Base-by-base conservation (phyloP, 495 filamentous ascomycete genomes). In the Trichoderma gamsii region DNA sequence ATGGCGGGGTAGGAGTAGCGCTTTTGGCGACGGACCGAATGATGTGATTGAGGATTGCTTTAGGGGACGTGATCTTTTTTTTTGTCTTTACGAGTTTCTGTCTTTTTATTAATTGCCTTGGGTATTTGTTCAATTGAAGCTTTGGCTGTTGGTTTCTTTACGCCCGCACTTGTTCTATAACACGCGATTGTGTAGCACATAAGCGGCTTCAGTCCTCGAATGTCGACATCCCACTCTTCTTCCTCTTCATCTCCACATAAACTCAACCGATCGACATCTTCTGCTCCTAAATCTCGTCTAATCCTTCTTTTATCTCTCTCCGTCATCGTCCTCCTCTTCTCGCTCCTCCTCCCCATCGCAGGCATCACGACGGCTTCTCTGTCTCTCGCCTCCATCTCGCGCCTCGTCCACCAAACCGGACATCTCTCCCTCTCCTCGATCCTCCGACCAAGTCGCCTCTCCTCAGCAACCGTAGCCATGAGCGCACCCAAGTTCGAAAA, bases 401-500 rank as follows among this genome's bases (percentile, higher is more conserved):
- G 56, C 27, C 56, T 61, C 56, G 27, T 61, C 23, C 56, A 61
- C 23, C 25, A 61, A 29, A 2, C 25, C 56, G 56, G 56, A 27
- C 27, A 61, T 29, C 56, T 61, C 4, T 32, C 56, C 13, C 27
- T 25, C 56, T 56, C 51, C 23, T 56, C 51, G 15, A 11, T 66
- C 41, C 41, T 49, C 44, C 44, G 29, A 7, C 21, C 41, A 49
- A 49, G 16, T 21, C 65, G 44, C 16, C 9, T 56, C 23, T 56
- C 56, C 25, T 56, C 38, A 38, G 4, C 21, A 32, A 64, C 59
- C 35, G 29, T 64, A 35, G 49, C 65, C n/a, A 66, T 51, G 41
- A 15, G 41, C 18, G 2, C 6, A 0, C 11, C 18, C n/a, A 49
- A 32, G 41, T 97, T 97, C 83, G 80, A 85, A 69, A 86, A 88